phyloP scores from a whole-genome alignment of 768 basidiomycete genomes.

The Termitomyces sp. region DNA sequence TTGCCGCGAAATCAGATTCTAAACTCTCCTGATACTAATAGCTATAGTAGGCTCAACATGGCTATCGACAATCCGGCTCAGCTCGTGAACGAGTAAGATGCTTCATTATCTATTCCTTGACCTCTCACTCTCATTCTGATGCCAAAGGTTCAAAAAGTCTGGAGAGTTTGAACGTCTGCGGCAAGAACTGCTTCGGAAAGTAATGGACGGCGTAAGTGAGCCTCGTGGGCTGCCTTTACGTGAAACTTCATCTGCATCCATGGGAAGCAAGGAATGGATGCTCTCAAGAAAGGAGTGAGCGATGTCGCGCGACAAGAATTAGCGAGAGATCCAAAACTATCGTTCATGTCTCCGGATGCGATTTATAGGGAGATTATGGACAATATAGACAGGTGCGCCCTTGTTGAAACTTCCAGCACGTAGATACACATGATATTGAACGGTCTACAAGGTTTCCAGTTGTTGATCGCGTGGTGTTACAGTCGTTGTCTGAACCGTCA shows the following conservation, averaged over 20 bases:
- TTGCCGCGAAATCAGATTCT: too few relatives aligned
- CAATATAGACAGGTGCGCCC: slow-evolving; percentile 61
- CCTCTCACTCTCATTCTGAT: neutral
- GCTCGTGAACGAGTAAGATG: slow-evolving; percentile 62
- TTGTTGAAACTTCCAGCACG: neutral
- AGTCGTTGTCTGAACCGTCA: slow-evolving; percentile 43
- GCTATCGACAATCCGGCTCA: slow-evolving; percentile 54
- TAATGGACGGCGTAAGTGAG: slow-evolving; percentile 55
- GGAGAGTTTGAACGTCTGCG: slow-evolving; percentile 76
- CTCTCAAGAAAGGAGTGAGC: slow-evolving; percentile 56
- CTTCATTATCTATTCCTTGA: neutral
- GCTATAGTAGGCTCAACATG: slow-evolving; percentile 23
- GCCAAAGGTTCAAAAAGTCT: slow-evolving; percentile 68
- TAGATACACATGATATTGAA: neutral
- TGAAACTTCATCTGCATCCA: neutral
- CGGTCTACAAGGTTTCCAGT: slow-evolving; percentile 57
- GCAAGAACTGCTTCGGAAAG: slow-evolving; percentile 58
- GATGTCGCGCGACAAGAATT: slow-evolving; percentile 60
- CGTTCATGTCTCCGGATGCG: slow-evolving; percentile 47
- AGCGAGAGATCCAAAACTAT: slow-evolving; percentile 48
- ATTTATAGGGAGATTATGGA: slow-evolving; percentile 65
- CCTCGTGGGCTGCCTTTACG: neutral
- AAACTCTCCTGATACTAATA: too few relatives aligned
- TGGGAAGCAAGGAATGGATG: slow-evolving; percentile 45
- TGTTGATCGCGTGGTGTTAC: slow-evolving; percentile 57